Evolutionary conservation across 345 rosid genomes (phyloP).

Genomic region (Linum tenue): DNA sequence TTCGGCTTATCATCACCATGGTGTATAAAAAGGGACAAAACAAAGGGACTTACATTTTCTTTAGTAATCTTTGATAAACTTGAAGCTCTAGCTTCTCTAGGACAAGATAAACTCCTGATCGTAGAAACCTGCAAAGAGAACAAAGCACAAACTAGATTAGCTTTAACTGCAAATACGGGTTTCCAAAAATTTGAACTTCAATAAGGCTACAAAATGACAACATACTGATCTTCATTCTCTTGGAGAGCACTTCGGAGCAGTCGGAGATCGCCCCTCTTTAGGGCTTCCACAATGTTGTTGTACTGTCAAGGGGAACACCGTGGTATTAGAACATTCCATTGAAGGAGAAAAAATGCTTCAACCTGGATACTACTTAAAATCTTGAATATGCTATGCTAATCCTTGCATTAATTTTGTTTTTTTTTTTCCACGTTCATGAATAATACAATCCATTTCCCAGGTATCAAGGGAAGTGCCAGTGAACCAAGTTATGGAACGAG

Average conservation of each 20-base stretch:
- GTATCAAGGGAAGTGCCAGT: not conserved
- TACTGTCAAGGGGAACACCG: conserved; percentile 41
- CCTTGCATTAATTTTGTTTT: not conserved
- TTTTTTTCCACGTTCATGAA: not conserved
- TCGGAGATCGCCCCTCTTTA: conserved; percentile 75
- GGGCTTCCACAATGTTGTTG: conserved; percentile 56
- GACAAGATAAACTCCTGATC: conserved; percentile 94
- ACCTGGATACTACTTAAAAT: not conserved
- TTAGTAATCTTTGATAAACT: conserved; percentile 83
- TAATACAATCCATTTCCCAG: not conserved
- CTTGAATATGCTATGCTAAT: not conserved
- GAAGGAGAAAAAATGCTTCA: not conserved
- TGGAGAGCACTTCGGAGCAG: conserved; percentile 82
- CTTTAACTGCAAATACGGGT: conserved; percentile 2
- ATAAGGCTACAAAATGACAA: conserved; percentile 10
- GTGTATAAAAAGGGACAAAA: not conserved
- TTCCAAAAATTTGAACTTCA: not conserved
- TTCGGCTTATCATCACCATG: not conserved
- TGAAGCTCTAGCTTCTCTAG: conserved; percentile 97
- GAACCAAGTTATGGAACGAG: not conserved
- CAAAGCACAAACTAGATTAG: not conserved
- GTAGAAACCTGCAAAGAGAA: conserved; percentile 47
- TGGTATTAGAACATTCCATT: conserved; percentile 9
- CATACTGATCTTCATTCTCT: conserved; percentile 77
- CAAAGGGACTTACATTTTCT: conserved; percentile 62